Evolutionary conservation across 208 protist species (phyloP).

Genomic region (Acanthamoeba divionensis): DNA sequence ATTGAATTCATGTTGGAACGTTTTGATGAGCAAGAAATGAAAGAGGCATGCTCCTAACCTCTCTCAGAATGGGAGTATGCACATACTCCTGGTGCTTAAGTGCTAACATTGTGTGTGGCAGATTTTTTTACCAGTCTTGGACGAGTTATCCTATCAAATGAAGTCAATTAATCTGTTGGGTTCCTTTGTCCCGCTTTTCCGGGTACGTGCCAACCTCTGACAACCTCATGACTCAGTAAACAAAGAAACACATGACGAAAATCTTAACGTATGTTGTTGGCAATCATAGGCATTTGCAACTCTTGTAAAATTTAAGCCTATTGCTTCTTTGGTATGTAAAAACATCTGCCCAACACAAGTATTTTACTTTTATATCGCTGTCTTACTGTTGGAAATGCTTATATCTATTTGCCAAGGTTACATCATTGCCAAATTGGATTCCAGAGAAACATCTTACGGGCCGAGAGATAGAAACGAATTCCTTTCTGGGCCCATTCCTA

Average conservation of each 20-base stretch:
- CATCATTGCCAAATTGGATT: slow-evolving; percentile 40
- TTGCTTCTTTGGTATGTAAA: slow-evolving; percentile 10
- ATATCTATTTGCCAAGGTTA: too few relatives aligned
- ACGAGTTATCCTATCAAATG: slow-evolving; percentile 37
- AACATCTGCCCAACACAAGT: too few relatives aligned
- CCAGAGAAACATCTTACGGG: neutral
- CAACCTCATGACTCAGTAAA: neutral
- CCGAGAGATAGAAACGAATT: slow-evolving; percentile 46
- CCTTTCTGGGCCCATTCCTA: slow-evolving; percentile 52
- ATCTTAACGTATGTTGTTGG: neutral
- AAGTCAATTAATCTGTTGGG: slow-evolving; percentile 41
- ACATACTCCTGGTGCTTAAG: neutral
- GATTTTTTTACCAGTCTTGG: slow-evolving; percentile 24
- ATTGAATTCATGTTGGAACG: slow-evolving; percentile 4
- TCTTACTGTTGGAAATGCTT: too few relatives aligned
- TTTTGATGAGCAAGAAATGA: neutral
- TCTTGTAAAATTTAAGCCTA: slow-evolving; percentile 36
- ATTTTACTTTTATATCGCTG: too few relatives aligned
- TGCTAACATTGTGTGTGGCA: neutral
- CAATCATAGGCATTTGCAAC: neutral
- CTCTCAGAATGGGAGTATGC: neutral
- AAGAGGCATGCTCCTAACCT: neutral
- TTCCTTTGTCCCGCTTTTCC: neutral
- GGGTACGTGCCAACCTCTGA: neutral
- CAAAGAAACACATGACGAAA: too few relatives aligned